phyloP scores from a whole-genome alignment of 768 basidiomycete species.

The Trametes cubensis region DNA sequence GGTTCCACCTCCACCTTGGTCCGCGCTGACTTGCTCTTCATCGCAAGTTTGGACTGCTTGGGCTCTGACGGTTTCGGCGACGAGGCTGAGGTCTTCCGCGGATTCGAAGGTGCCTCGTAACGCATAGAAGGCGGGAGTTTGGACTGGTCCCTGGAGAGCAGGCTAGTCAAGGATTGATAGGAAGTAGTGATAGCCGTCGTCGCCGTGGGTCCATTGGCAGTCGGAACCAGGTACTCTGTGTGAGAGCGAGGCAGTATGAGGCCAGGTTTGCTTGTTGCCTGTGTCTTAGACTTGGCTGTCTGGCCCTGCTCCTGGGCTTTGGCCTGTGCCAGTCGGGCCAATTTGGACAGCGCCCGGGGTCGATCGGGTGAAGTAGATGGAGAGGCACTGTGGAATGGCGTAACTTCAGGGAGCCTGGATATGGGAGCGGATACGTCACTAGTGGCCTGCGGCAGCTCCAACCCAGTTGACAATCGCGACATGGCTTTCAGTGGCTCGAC shows the following conservation, averaged over 20 bases:
- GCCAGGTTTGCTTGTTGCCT: slow-evolving; percentile 21
- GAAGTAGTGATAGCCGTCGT: slow-evolving; percentile 85
- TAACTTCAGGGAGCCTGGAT: neutral
- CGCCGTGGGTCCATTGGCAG: slow-evolving; percentile 80
- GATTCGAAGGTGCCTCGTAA: slow-evolving; percentile 19
- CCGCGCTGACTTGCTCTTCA: slow-evolving; percentile 68
- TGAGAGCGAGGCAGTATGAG: slow-evolving; percentile 46
- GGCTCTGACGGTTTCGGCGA: slow-evolving; percentile 31
- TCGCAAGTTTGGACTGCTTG: slow-evolving; percentile 73
- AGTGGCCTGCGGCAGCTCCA: neutral
- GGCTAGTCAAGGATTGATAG: slow-evolving; percentile 69
- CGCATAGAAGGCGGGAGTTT: slow-evolving; percentile 31
- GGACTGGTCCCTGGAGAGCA: slow-evolving; percentile 40
- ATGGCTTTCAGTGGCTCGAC: neutral
- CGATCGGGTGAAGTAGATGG: slow-evolving; percentile 4
- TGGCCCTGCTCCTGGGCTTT: slow-evolving; percentile 42
- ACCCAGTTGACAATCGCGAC: neutral
- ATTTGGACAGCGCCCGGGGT: slow-evolving; percentile 57
- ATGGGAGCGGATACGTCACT: neutral
- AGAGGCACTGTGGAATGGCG: neutral
- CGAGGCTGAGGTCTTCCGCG: neutral
- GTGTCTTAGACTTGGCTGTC: slow-evolving; percentile 34
- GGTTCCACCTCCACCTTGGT: slow-evolving; percentile 50
- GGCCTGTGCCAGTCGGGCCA: slow-evolving; percentile 72
- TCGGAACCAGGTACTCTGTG: slow-evolving; percentile 76